Conservation (phyloP, 495 filamentous ascomycete genomes). For the Pyrenopolyporus hunteri region DNA sequence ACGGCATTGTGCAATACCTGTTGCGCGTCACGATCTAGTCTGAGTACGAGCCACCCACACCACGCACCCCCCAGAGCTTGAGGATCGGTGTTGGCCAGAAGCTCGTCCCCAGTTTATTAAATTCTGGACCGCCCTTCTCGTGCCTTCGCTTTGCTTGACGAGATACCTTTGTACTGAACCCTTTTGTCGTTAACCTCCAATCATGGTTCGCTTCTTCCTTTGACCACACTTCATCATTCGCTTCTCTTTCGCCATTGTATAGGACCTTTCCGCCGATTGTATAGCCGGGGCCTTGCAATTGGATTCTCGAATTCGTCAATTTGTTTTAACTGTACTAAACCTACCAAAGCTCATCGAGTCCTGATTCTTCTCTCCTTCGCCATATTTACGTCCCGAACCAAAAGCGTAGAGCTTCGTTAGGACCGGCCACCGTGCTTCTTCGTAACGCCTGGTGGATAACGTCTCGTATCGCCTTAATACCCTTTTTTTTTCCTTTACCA, state of each 20-base stretch:
- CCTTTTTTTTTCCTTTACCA: slow-evolving; percentile 4
- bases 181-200: slow-evolving; percentile 16
- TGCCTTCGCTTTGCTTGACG: slow-evolving; percentile 28
- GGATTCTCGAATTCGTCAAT: slow-evolving; percentile 14
- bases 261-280: slow-evolving; percentile 20
- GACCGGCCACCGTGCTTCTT: slow-evolving; percentile 12
- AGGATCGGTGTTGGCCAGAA: slow-evolving; percentile 31
- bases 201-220: slow-evolving; percentile 28
- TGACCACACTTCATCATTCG: slow-evolving; percentile 19
- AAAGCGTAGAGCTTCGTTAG: slow-evolving; percentile 35
- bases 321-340: slow-evolving; percentile 20
- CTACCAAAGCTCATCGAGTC: slow-evolving; percentile 4
- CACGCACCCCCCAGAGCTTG: slow-evolving; percentile 23
- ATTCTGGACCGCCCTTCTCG: slow-evolving; percentile 40
- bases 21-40: slow-evolving; percentile 33
- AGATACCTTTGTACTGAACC: neutral
- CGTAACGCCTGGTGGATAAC: slow-evolving; percentile 8
- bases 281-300: slow-evolving; percentile 20
- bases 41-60: slow-evolving; percentile 20
- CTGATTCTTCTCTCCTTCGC: slow-evolving; percentile 17
- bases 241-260: slow-evolving; percentile 10
- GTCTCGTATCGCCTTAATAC: slow-evolving; percentile 2
- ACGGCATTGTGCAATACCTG: neutral
- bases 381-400: slow-evolving; percentile 10
- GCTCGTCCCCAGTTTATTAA: slow-evolving; percentile 36